Conservation (phyloP, 768 basidiomycete species). For the Leucogyrophana mollusca region DNA sequence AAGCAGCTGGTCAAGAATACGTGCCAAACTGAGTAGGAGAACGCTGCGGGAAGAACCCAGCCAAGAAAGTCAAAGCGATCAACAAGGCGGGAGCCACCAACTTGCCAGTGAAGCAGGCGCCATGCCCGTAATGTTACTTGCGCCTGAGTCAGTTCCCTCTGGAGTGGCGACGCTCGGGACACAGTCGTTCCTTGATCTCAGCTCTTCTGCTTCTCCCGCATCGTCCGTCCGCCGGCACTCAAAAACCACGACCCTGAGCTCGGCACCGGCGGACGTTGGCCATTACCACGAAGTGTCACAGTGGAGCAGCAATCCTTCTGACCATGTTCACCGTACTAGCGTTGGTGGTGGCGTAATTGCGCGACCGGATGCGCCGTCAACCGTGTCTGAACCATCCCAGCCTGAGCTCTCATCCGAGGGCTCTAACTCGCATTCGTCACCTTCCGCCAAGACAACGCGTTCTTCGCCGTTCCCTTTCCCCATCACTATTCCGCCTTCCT, state of each 20-base stretch:
- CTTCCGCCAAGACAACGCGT: slow-evolving; percentile 17
- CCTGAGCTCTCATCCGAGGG: slow-evolving; percentile 17
- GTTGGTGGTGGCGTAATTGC: slow-evolving; percentile 8
- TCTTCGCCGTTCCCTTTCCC: slow-evolving; percentile 43
- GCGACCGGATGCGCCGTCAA: slow-evolving; percentile 33
- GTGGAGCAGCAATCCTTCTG: slow-evolving; percentile 1
- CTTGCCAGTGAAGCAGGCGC: slow-evolving; percentile 27
- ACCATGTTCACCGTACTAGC: slow-evolving; percentile 12
- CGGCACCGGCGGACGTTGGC: slow-evolving; percentile 24
- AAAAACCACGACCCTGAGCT: slow-evolving; percentile 25
- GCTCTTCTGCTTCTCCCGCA: slow-evolving; percentile 27
- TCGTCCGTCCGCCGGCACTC: slow-evolving; percentile 22
- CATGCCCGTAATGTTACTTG: slow-evolving; percentile 29
- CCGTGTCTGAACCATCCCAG: slow-evolving; percentile 25
- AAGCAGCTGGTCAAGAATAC: slow-evolving; percentile 29
- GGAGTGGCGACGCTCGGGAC: too few relatives aligned
- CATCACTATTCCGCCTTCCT: slow-evolving; percentile 43
- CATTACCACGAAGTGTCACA: slow-evolving; percentile 9
- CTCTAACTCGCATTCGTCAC: slow-evolving; percentile 16
- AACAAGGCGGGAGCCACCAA: slow-evolving; percentile 17
- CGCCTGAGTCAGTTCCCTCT: slow-evolving; percentile 17
- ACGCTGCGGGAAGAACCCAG: slow-evolving; percentile 29
- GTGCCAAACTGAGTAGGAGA: slow-evolving; percentile 26
- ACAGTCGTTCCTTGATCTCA: slow-evolving; percentile 31
- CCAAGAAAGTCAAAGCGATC: slow-evolving; percentile 17